Evolutionary conservation across 495 filamentous ascomycete species (phyloP), one percentile per base, ranked within the genome.

Genomic region (Hypoxylon rickii): DNA sequence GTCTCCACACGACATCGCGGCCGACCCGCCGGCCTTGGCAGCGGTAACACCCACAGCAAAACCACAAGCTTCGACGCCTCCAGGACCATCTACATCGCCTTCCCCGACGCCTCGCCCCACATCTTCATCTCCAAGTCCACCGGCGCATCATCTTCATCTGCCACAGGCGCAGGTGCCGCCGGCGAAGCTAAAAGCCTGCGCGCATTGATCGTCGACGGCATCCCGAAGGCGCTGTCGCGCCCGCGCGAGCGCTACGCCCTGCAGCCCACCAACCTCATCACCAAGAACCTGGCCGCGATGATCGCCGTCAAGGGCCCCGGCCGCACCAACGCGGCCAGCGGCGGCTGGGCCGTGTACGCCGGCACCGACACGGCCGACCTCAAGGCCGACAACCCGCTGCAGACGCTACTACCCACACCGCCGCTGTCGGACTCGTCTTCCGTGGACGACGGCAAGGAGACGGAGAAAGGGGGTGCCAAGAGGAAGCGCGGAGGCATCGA

Each of bases 341-440:
- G 89, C 0, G 89, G 87, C 7, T 96, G 89, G 80, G 80, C 86
- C 44, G 78, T 90, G 3, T 96, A 94, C 60, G 82, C 85, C 2
- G 45, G 44, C n/a, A 85, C 88, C 48, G 80, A 83, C 21, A 81
- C 74, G 16, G 40, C 20, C 0, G 66, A 68, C 38, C 32, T 62
- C 3, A 58, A 78, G 15, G 80, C 79, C 41, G 80, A 80, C 38
- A 83, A 76, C 18, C 85, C 84, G 17, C 55, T 90, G 37, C 81
- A 86, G 67, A 76, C 58, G 16, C 70, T 83, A 39, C 43, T 71
- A 46, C 63, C 65, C 37, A 70, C 51, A 44, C 72, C 67, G 38
- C 74, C 63, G 47, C 66, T 65, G 43, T 74, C 61, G 7, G 51
- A 72, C 51, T 33, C 51, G 49, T 64, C 72, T 63, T 51, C 63